Conservation (phyloP, 352 stramenopile species). For the Globisporangium nodosum region DNA sequence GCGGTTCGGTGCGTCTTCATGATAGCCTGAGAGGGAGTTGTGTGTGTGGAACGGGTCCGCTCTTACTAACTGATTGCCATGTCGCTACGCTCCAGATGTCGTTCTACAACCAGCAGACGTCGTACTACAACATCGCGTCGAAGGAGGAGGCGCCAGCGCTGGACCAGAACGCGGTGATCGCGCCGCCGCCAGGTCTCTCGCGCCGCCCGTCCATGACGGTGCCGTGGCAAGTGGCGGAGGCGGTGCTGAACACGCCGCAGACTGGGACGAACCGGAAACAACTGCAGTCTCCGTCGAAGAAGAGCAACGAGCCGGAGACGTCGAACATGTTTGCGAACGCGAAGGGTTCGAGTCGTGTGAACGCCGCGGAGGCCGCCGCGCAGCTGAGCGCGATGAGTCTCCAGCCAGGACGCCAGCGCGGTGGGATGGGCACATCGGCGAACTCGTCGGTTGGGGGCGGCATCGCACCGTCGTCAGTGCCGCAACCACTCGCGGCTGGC, state of each 20-base stretch:
- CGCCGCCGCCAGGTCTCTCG: slow-evolving; percentile 63
- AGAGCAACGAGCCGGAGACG: slow-evolving; percentile 15
- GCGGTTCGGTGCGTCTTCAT: slow-evolving; percentile 10
- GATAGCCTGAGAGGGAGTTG: neutral
- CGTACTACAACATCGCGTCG: slow-evolving; percentile 64
- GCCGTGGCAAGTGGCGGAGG: slow-evolving; percentile 79
- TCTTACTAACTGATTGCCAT: neutral
- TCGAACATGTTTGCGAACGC: slow-evolving; percentile 36
- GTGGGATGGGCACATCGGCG: slow-evolving; percentile 14
- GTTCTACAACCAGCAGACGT: slow-evolving; percentile 71
- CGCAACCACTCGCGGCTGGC: slow-evolving; percentile 29
- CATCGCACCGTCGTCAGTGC: slow-evolving; percentile 12
- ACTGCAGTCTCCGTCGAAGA: slow-evolving; percentile 32
- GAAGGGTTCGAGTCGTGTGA: slow-evolving; percentile 20
- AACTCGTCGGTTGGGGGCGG: neutral
- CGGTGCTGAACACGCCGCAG: slow-evolving; percentile 77
- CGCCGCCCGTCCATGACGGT: slow-evolving; percentile 81
- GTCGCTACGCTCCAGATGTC: slow-evolving; percentile 16
- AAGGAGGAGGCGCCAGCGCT: slow-evolving; percentile 43
- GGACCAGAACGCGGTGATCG: slow-evolving; percentile 65
- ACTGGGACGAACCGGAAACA: slow-evolving; percentile 64
- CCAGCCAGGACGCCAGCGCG: slow-evolving; percentile 39
- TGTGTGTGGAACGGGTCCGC: neutral
- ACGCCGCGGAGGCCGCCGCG: slow-evolving; percentile 58
- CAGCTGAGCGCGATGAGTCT: slow-evolving; percentile 51